These are phyloP conservation scores for Phlebiopsis flavidoalba DNA, from an alignment of 768 basidiomycete genomes.

Conservation along the genomic window DNA sequence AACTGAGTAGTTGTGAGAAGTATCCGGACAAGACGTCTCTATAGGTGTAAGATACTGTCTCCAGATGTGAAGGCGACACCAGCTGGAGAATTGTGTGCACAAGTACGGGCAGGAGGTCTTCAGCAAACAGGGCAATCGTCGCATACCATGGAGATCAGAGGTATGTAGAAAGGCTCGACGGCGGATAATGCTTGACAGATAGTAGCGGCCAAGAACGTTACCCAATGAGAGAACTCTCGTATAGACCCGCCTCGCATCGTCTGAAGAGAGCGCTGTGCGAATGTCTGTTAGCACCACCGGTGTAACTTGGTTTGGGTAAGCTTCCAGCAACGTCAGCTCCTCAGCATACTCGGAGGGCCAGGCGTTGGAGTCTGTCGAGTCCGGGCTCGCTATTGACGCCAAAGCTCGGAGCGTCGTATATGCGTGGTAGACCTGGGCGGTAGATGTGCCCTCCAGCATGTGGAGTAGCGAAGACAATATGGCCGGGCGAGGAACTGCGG, in stretches of 20 bases:
- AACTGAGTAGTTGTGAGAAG: constrained; percentile 49
- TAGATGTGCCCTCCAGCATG: constrained; percentile 50
- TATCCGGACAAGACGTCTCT: constrained; percentile 40
- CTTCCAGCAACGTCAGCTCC: constrained; percentile 22
- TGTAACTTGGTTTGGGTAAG: constrained; percentile 14
- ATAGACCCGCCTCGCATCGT: constrained; percentile 33
- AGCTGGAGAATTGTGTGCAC: constrained; percentile 60
- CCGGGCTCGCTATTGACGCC: constrained; percentile 35
- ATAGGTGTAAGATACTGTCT: constrained; percentile 16
- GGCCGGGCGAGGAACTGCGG: constrained; percentile 35
- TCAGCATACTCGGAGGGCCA: constrained; percentile 27
- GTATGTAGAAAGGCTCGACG: constrained; percentile 60
- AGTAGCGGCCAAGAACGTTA: constrained; percentile 49
- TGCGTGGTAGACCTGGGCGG: constrained; percentile 47
- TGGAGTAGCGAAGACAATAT: constrained; percentile 49
- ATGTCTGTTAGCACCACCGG: constrained; percentile 32
- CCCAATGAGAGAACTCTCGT: constrained; percentile 57
- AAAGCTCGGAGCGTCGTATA: constrained; percentile 63
- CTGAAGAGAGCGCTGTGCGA: constrained; percentile 31
- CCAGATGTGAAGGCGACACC: constrained; percentile 10
- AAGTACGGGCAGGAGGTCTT: constrained; percentile 66
- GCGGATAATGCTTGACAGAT: constrained; percentile 54
- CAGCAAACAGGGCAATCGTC: constrained; percentile 54
- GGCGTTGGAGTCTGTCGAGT: constrained; percentile 21
- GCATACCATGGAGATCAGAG: constrained; percentile 55